A percentile compares a stretch with the other conserved stretches of the same genome.
phyloP scores from a whole-genome alignment of 345 rosid genomes.

The Hibiscus mutabilis region DNA sequence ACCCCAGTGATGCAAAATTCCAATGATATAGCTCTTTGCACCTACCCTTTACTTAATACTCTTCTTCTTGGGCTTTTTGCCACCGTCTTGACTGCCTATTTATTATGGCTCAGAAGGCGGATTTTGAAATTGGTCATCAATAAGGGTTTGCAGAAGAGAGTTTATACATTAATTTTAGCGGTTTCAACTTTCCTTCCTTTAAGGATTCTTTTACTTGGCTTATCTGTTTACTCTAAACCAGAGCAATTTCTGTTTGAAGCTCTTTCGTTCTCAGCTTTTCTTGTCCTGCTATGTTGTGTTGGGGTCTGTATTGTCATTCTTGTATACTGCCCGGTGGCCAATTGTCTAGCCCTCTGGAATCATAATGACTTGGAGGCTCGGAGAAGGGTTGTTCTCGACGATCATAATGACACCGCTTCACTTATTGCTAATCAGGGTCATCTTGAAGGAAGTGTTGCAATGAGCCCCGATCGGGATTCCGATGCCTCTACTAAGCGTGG shows the following conservation, averaged over 20 bases:
- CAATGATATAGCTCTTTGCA: constrained; percentile 50
- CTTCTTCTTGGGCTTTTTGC: constrained; percentile 75
- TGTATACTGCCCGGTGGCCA: constrained; percentile 83
- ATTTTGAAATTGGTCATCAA: constrained; percentile 85
- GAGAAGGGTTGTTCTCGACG: constrained; percentile 36
- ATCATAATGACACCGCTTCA: constrained; percentile 45
- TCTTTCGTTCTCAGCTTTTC: constrained; percentile 72
- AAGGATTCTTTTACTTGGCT: constrained; percentile 77
- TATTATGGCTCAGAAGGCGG: constrained; percentile 90
- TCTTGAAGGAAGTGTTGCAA: constrained; percentile 35
- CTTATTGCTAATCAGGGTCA: constrained; percentile 49
- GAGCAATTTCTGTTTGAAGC: constrained; percentile 70
- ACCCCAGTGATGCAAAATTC: constrained; percentile 22
- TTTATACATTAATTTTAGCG: constrained; percentile 67
- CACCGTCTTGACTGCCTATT: constrained; percentile 55
- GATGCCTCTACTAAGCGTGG: constrained; percentile 58
- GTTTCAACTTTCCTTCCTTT: constrained; percentile 81
- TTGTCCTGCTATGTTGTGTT: constrained; percentile 63
- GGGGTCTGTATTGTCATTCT: constrained; percentile 76
- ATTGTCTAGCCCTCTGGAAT: constrained; percentile 76
- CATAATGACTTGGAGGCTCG: constrained; percentile 55
- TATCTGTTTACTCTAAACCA: constrained; percentile 65
- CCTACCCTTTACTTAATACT: constrained; percentile 86
- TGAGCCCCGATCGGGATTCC: constrained; percentile 50
- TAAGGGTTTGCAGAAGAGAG: constrained; percentile 88